These are phyloP conservation scores for Talaromyces verruculosus DNA, from an alignment of 2,329 filamentous ascomycete genomes.

Conservation along the genomic window DNA sequence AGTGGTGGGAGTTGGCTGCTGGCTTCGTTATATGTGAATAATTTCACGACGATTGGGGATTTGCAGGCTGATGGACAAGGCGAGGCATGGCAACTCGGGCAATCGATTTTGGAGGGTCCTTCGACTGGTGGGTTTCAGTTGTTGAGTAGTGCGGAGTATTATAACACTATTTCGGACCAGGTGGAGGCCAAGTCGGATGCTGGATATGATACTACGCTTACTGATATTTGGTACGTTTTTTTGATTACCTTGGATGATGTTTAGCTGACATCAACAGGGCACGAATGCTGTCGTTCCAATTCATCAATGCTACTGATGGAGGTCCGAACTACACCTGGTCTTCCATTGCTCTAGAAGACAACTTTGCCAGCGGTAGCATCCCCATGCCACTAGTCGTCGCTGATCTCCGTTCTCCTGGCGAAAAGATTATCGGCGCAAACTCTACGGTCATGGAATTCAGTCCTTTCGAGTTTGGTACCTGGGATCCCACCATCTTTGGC, in stretches of 20 bases:
- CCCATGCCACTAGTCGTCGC: constrained; percentile 75
- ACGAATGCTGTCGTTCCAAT: constrained; percentile 79
- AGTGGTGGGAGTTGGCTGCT: constrained; percentile 84
- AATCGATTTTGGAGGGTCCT: constrained; percentile 63
- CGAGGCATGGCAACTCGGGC: constrained; percentile 61
- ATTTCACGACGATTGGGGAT: constrained; percentile 67
- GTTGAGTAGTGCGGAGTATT: constrained; percentile 60
- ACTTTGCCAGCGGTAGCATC: constrained; percentile 63
- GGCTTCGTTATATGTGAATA: constrained; percentile 74
- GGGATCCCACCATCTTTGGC: constrained; percentile 69
- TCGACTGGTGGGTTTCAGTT: constrained; percentile 44
- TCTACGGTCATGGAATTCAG: constrained; percentile 76
- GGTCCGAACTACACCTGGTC: constrained; percentile 79
- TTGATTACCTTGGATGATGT: neutral
- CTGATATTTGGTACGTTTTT: constrained; percentile 70
- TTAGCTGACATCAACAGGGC: constrained; percentile 46
- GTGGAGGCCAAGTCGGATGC: constrained; percentile 64
- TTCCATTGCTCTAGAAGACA: constrained; percentile 64
- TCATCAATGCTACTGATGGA: constrained; percentile 73
- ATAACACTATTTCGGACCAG: constrained; percentile 56
- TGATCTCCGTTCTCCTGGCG: constrained; percentile 64
- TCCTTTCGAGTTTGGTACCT: constrained; percentile 76
- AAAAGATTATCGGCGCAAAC: constrained; percentile 64
- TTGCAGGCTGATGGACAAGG: constrained; percentile 51
- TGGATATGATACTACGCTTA: constrained; percentile 69